These are phyloP conservation scores for Aspergillus sclerotiicarbonarius DNA, from an alignment of 495 filamentous ascomycete genomes.

Conservation along the genomic window DNA sequence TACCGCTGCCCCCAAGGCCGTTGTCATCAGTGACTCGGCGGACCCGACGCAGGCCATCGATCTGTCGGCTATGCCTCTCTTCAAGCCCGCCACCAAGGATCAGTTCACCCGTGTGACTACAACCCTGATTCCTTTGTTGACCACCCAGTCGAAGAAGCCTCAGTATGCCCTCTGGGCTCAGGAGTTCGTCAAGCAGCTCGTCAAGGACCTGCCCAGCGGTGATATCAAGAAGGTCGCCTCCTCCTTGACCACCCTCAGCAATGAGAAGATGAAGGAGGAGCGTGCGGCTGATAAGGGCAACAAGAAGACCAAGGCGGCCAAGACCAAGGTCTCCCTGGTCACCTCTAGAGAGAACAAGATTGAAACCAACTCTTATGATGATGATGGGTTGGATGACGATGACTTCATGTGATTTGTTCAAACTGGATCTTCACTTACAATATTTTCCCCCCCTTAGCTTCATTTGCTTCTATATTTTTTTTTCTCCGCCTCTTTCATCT, in stretches of 20 bases:
- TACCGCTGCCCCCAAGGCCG: slow-evolving; percentile 52
- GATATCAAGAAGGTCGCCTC: slow-evolving; percentile 95
- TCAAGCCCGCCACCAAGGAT: slow-evolving; percentile 83
- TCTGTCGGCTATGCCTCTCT: slow-evolving; percentile 72
- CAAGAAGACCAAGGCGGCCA: slow-evolving; percentile 94
- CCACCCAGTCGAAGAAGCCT: slow-evolving; percentile 75
- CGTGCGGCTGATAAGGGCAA: slow-evolving; percentile 89
- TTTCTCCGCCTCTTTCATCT: slow-evolving; percentile 5
- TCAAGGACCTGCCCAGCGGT: slow-evolving; percentile 81
- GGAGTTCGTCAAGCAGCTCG: slow-evolving; percentile 83
- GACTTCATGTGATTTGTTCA: slow-evolving; percentile 62
- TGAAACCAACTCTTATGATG: slow-evolving; percentile 71
- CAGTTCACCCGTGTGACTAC: slow-evolving; percentile 77
- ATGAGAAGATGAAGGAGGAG: slow-evolving; percentile 99
- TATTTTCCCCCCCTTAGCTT: neutral
- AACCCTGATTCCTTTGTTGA: slow-evolving; percentile 71
- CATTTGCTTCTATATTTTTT: slow-evolving; percentile 2
- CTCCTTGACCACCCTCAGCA: slow-evolving; percentile 77
- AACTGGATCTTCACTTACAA: slow-evolving; percentile 11
- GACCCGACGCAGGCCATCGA: slow-evolving; percentile 80
- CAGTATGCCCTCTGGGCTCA: slow-evolving; percentile 87
- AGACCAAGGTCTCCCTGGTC: slow-evolving; percentile 84
- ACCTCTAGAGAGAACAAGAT: slow-evolving; percentile 64
- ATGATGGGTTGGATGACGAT: slow-evolving; percentile 74
- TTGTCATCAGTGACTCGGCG: slow-evolving; percentile 61